Evolutionary conservation across 176 grass and related monocot genomes (phyloP).

Genomic region (Rhynchospora pubera): DNA sequence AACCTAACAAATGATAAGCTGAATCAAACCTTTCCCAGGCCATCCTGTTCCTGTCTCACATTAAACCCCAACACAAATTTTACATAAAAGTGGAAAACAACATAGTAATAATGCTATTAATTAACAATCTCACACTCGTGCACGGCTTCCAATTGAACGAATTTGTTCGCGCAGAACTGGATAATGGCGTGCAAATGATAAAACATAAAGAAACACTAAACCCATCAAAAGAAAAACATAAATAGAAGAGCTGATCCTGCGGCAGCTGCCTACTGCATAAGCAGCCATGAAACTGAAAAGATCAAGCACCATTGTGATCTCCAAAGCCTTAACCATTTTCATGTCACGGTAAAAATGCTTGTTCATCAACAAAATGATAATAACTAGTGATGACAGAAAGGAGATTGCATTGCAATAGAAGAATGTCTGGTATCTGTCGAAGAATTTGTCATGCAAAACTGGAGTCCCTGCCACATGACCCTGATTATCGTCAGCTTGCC

Average conservation of each 20-base stretch:
- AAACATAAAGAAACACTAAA: not conserved
- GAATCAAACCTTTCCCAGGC: too few species aligned
- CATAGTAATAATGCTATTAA: too few species aligned
- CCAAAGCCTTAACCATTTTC: slow-evolving; percentile 26
- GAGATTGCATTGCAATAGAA: slow-evolving; percentile 56
- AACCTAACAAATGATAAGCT: too few species aligned
- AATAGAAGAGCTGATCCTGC: slow-evolving; percentile 24
- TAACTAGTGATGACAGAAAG: slow-evolving; percentile 41
- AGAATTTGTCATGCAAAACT: slow-evolving; percentile 22
- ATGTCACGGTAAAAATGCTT: not conserved
- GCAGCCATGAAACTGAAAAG: slow-evolving; percentile 36
- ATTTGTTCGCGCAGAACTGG: not conserved
- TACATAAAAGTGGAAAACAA: too few species aligned
- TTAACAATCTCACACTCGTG: too few species aligned
- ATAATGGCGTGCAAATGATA: not conserved
- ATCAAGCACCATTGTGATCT: slow-evolving; percentile 45
- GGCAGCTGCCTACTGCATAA: slow-evolving; percentile 38
- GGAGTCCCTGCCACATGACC: slow-evolving; percentile 22
- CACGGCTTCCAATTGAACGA: not conserved
- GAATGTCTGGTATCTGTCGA: slow-evolving; percentile 12
- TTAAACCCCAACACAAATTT: too few species aligned
- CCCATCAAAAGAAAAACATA: slow-evolving; percentile 22
- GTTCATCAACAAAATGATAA: slow-evolving; percentile 51
- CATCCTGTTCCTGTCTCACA: too few species aligned
- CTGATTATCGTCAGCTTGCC: slow-evolving; percentile 23